Evolutionary conservation across 257 asterid genomes (phyloP), one percentile per base, ranked within the genome.

Genomic region (Solanum chaucha): DNA sequence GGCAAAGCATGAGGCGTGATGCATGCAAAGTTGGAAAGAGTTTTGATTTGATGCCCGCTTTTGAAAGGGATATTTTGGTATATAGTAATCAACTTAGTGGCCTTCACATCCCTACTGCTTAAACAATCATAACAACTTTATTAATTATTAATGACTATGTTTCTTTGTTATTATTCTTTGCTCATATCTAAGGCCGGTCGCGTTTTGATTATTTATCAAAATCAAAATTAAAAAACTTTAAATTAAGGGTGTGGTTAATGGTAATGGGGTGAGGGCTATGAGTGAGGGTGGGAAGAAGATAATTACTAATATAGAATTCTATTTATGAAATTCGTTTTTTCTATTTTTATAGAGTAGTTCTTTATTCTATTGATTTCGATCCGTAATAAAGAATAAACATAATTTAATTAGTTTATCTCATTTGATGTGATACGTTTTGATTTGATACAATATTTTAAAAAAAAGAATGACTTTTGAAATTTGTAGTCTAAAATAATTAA

Each of bases 1-100:
- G 82, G 82, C 30, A 73, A 10, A 73, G 82, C 82, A 73, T 12
- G 30, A 35, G n/a, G 82, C 10, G 30, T 73, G 82, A 73, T 73
- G 35, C 61, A 6, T 24, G 64, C 36, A 78, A 44, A 41, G 24
- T 44, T 41, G 84, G 38, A 26, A 78, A 44, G 36, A 41, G 82
- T 20, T 67, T 65, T 67, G 74, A 67, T 77, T 38, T 77, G 61
- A 44, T 78, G 38, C 40, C 84, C 40, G 26, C 84, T 26, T 78
- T 41, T 78, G 64, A 44, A 41, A 13, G 15, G 38, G n/a, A 40
- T 44, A 7, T 44, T 38, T 38, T 38, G 14, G 11, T 11, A 24
- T 5, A 36, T 10, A 20, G 30, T 12, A 41, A 80, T 17, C 67
- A 30, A 46, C 17, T 44, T 44, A 80, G 68, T 80, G 68, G 85